A percentile compares a stretch with the other conserved stretches of the same genome.
These are phyloP conservation scores for Byssoonygena ceratinophila DNA, from an alignment of 2,329 filamentous ascomycete species.

Conservation along the genomic window DNA sequence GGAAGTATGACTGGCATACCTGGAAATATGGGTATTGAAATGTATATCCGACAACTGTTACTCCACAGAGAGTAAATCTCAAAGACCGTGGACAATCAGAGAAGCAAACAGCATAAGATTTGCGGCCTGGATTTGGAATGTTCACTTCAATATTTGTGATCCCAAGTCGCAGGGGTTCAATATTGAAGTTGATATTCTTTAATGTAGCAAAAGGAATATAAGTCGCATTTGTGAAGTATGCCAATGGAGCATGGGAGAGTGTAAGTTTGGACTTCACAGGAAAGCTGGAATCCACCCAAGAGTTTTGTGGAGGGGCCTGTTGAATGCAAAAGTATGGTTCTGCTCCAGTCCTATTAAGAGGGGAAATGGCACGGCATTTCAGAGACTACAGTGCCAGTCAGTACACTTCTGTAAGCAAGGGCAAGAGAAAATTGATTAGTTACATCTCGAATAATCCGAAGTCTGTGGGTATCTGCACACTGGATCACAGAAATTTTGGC, in stretches of 20 bases:
- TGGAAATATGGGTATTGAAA: slow-evolving; percentile 12
- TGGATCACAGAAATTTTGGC: slow-evolving; percentile 6
- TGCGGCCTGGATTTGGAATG: background rate
- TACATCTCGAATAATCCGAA: slow-evolving; percentile 14
- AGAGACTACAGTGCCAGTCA: slow-evolving; percentile 10
- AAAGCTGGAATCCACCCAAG: slow-evolving; percentile 15
- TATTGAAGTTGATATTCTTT: slow-evolving; percentile 10
- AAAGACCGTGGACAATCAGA: slow-evolving; percentile 4
- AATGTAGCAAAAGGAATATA: slow-evolving; percentile 15
- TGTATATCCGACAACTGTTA: slow-evolving; percentile 1
- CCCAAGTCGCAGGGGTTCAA: slow-evolving; percentile 3
- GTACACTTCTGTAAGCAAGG: background rate
- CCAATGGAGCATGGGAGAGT: slow-evolving; percentile 2
- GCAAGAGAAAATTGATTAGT: background rate
- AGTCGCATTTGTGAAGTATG: slow-evolving; percentile 14
- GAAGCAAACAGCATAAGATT: slow-evolving; percentile 7
- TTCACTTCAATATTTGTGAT: slow-evolving; percentile 5
- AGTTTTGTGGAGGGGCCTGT: slow-evolving; percentile 12
- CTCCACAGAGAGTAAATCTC: slow-evolving; percentile 7
- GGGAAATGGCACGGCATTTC: slow-evolving; percentile 17
- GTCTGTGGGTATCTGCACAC: slow-evolving; percentile 2
- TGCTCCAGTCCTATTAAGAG: slow-evolving; percentile 12
- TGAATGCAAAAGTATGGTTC: slow-evolving; percentile 13
- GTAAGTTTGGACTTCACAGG: slow-evolving; percentile 11
- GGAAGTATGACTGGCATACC: slow-evolving; percentile 1